These are phyloP conservation scores for Geotrichum siamense DNA, from an alignment of 1,139 yeast species.

Conservation along the genomic window DNA sequence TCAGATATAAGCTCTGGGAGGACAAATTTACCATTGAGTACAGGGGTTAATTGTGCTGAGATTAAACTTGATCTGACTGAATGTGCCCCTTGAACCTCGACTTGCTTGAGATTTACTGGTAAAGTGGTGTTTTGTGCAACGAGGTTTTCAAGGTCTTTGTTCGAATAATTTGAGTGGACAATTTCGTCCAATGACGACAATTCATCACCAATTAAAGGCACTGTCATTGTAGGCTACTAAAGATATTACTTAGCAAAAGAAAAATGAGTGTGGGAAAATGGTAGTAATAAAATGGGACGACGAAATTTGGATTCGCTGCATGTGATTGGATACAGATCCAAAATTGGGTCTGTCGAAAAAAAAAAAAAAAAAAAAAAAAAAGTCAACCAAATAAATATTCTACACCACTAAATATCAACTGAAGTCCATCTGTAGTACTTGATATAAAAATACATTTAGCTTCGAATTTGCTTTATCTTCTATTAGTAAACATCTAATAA, in stretches of 20 bases:
- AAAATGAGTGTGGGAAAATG: background rate
- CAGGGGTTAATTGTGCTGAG: slow-evolving; percentile 48
- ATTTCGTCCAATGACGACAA: slow-evolving; percentile 15
- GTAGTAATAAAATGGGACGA: background rate
- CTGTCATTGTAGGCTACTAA: slow-evolving; percentile 3
- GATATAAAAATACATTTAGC: too few relatives aligned
- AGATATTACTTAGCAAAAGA: background rate
- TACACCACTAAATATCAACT: too few relatives aligned
- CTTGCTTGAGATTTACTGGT: slow-evolving; percentile 35
- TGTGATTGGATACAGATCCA: background rate
- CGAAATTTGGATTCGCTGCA: background rate
- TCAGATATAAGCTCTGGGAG: slow-evolving; percentile 28
- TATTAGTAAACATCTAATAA: too few relatives aligned
- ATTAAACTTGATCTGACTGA: slow-evolving; percentile 48
- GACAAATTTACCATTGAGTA: slow-evolving; percentile 36
- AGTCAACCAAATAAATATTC: too few relatives aligned
- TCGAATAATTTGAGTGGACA: slow-evolving; percentile 16
- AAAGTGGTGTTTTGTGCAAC: slow-evolving; percentile 20
- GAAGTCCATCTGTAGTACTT: too few relatives aligned
- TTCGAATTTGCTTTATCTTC: too few relatives aligned
- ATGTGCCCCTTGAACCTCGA: slow-evolving; percentile 51
- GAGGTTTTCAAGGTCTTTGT: slow-evolving; percentile 14
- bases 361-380: too few relatives aligned
- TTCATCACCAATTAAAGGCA: slow-evolving; percentile 14
- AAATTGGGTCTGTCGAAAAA: too few relatives aligned